These are phyloP conservation scores for Solanum corneliomulleri DNA, from an alignment of 257 asterid genomes.

Conservation along the genomic window DNA sequence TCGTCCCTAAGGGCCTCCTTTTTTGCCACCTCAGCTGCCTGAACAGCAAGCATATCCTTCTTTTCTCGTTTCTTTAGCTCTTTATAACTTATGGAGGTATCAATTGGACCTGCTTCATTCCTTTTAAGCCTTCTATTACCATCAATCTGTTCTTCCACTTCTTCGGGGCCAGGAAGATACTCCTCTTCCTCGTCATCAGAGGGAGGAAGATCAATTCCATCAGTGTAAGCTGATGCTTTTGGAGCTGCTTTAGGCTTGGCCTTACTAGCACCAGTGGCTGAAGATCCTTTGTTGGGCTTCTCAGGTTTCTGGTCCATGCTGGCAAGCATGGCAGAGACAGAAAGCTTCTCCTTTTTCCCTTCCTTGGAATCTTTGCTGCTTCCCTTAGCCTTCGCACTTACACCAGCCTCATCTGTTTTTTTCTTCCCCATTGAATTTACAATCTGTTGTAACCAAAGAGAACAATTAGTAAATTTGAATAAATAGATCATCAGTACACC, in stretches of 20 bases:
- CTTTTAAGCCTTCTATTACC: slow-evolving; percentile 15
- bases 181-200: slow-evolving; percentile 56
- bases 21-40: slow-evolving; percentile 42
- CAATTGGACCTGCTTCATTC: slow-evolving; percentile 25
- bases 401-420: slow-evolving; percentile 41
- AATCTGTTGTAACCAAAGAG: neutral
- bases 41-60: slow-evolving; percentile 42
- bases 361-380: slow-evolving; percentile 30
- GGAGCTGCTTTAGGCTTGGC: slow-evolving; percentile 43
- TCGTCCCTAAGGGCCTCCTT: slow-evolving; percentile 59
- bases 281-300: slow-evolving; percentile 43
- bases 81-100: slow-evolving; percentile 26
- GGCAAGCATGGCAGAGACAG: slow-evolving; percentile 58
- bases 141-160: slow-evolving; percentile 16
- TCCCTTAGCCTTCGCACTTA: slow-evolving; percentile 35
- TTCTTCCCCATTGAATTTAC: slow-evolving; percentile 46
- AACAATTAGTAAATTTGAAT: neutral
- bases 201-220: slow-evolving; percentile 49
- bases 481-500: neutral
- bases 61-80: slow-evolving; percentile 52
- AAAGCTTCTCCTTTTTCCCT: slow-evolving; percentile 28
- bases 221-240: slow-evolving; percentile 31
- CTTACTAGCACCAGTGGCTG: slow-evolving; percentile 18
- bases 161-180: slow-evolving; percentile 11
- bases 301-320: slow-evolving; percentile 56